Base-by-base conservation (phyloP, 1,284 basidiomycete species). In the Apiotrichum porosum region DNA sequence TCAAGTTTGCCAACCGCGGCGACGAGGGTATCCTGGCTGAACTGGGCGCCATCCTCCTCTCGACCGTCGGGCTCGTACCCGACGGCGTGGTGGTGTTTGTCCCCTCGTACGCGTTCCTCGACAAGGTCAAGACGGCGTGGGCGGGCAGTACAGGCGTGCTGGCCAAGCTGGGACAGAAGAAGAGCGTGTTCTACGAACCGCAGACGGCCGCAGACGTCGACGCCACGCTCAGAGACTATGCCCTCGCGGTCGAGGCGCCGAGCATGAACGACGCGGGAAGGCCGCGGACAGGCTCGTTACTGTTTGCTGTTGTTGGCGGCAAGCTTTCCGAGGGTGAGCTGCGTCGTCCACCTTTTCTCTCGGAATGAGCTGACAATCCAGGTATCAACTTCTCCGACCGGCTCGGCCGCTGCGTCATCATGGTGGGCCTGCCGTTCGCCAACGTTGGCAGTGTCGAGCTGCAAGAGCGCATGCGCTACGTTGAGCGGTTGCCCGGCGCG, bases 101-200 rank as follows among this genome's bases (percentile, higher is more conserved):
- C 32, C 93, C 94, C 0, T 95, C 91, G 0, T 98, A 98, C 68
- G 80, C 78, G 19, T 92, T 91, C 57, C 75, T 97, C 24, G 80
- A 86, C 53, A 73, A 75, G 23, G 79, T 86, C 2, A 84, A 83
- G 63, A 73, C 73, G 5, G 68, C 77, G 4, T 98, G 94, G 93
- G 50, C 75, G 18, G 47, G 75, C 18, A 74, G 75, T 24, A 80
- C 72, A 37, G 83, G 84, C 0, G 59, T 84, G 14, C 58, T 92
- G 51, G 74, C 78, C 9, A 83, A 84, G 57, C 73, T 94, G 35
- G 72, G 69, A 4, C 67, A 66, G 8, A 90, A 86, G 77, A 97
- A 97, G 72, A 82, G 93, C 88, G 75, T 93, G 17, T 97, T 95
- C 66, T 83, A 84, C 52, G 94, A 98, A 65, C 94, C 94, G 0